A percentile compares a stretch with the other conserved stretches of the same genome.
Evolutionary conservation across 768 basidiomycete species (phyloP).

Genomic region (Suillus luteus): DNA sequence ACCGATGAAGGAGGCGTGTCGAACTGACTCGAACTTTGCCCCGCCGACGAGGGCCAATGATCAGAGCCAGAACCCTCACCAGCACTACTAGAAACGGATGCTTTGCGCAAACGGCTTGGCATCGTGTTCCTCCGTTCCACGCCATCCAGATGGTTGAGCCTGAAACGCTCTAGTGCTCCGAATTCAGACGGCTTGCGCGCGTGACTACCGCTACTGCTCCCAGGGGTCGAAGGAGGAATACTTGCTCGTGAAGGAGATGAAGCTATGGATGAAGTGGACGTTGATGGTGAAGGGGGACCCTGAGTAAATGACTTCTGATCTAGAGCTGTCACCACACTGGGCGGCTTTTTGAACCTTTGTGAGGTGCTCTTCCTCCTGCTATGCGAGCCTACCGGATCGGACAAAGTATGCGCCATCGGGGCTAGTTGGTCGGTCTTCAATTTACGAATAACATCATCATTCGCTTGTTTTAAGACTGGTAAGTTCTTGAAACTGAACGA

Average conservation of each 20-base stretch:
- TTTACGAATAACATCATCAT: conserved; percentile 97
- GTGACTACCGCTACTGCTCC: conserved; percentile 56
- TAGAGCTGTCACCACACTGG: conserved; percentile 70
- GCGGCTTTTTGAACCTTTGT: conserved; percentile 77
- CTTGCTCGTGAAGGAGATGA: conserved; percentile 85
- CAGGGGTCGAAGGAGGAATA: conserved; percentile 70
- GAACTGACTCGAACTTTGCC: conserved; percentile 53
- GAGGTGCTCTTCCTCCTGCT: conserved; percentile 81
- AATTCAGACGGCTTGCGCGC: conserved; percentile 87
- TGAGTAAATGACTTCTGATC: conserved; percentile 64
- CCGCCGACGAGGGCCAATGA: conserved; percentile 62
- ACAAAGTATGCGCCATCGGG: conserved; percentile 72
- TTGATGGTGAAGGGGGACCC: conserved; percentile 90
- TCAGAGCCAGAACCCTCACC: conserved; percentile 82
- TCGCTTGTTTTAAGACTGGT: conserved; percentile 94
- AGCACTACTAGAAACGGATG: conserved; percentile 80
- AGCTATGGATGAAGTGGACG: conserved; percentile 87
- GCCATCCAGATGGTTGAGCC: conserved; percentile 75
- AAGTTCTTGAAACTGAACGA: conserved; percentile 98
- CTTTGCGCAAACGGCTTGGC: conserved; percentile 85
- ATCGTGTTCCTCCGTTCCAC: conserved; percentile 79
- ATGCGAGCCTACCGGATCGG: conserved; percentile 60
- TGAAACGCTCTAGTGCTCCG: conserved; percentile 87
- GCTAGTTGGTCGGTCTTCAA: conserved; percentile 88
- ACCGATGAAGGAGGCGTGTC: conserved; percentile 78